Conservation (phyloP, 2,329 filamentous ascomycete species). For the Neoarthrinium moseri region DNA sequence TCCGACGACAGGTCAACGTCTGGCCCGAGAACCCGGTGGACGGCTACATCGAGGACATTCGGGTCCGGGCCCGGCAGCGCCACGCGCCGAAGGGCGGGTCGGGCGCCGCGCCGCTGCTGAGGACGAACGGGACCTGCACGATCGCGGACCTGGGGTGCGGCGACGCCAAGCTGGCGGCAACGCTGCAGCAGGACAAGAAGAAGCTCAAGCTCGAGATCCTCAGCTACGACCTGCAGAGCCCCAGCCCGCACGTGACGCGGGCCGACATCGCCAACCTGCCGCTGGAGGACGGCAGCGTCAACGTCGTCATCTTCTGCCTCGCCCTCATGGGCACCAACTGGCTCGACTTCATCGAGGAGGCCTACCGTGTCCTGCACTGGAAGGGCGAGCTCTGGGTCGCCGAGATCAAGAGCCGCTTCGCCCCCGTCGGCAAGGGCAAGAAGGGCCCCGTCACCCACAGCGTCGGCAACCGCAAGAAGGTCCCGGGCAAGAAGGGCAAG, state of each 20-base stretch:
- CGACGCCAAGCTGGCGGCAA: constrained; percentile 76
- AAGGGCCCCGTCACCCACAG: constrained; percentile 61
- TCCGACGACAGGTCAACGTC: constrained; percentile 89
- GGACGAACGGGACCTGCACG: constrained; percentile 69
- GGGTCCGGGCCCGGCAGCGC: constrained; percentile 60
- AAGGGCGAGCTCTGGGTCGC: constrained; percentile 96
- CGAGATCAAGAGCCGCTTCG: constrained; percentile 94
- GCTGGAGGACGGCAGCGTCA: constrained; percentile 69
- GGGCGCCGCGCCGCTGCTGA: constrained; percentile 57
- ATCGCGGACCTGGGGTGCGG: constrained; percentile 94
- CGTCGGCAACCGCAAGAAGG: constrained; percentile 66
- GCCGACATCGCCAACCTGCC: constrained; percentile 88
- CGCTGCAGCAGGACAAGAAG: constrained; percentile 61
- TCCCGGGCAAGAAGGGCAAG: constrained; percentile 39
- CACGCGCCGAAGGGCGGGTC: constrained; percentile 14
- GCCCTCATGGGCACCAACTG: constrained; percentile 99
- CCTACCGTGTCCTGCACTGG: constrained; percentile 85
- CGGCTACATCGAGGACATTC: constrained; percentile 73
- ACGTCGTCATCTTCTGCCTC: constrained; percentile 92
- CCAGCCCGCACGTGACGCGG: constrained; percentile 73
- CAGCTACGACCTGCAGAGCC: constrained; percentile 84
- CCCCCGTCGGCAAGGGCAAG: constrained; percentile 45
- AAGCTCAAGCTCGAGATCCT: constrained; percentile 72
- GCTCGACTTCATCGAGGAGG: constrained; percentile 95
- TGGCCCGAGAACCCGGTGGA: constrained; percentile 98